Base-by-base conservation (phyloP, 2,329 filamentous ascomycete genomes). In the Scytalidium sp. region DNA sequence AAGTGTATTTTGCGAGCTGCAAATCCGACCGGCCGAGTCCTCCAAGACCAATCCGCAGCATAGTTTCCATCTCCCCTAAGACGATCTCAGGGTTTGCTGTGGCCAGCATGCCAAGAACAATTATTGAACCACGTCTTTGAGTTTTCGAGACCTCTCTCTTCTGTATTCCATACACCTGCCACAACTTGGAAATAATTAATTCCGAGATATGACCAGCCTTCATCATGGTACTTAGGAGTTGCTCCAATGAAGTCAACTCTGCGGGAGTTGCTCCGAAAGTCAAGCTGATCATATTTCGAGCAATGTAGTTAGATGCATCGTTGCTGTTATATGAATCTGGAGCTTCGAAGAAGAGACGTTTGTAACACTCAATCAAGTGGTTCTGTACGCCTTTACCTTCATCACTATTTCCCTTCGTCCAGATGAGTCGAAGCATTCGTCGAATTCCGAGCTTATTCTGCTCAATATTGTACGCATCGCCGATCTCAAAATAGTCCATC, bases 331-430 rank as follows among this genome's bases (percentile, higher is more conserved):
- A 97, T 3, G 85, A 85, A 52, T 91, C 90, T 0, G 94, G 94
- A 0, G 95, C 92, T 64, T 96, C 90, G 61, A 99, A 99, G 71
- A 97, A 99, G 1, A 99, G 81, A 19, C 90, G 85, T 65, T 88
- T 94, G 75, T 99, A 99, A 68, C 90, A 96, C 60, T 99, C 94
- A 57, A 99, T 96, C 23, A 99, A 78, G 69, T 99, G 94, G 2
- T 88, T 89, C 66, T 99, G 95, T 2, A 99, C 92, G 49, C 94
- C 94, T 72, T 97, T 99, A 61, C 95, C 94, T 75, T 99, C 95
- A 63, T 99, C 94, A 61, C 91, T 97, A 71, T 97, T 99, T 60
- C 94, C 93, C 72, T 99, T 99, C 56, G 94, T 99, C 94, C 94
- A 99, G 67, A 99, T 99, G 19, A 99, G 78, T 47, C 93, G 86